These are phyloP conservation scores for Candida peoriensis DNA, from an alignment of 805 yeast genomes.

Conservation along the genomic window DNA sequence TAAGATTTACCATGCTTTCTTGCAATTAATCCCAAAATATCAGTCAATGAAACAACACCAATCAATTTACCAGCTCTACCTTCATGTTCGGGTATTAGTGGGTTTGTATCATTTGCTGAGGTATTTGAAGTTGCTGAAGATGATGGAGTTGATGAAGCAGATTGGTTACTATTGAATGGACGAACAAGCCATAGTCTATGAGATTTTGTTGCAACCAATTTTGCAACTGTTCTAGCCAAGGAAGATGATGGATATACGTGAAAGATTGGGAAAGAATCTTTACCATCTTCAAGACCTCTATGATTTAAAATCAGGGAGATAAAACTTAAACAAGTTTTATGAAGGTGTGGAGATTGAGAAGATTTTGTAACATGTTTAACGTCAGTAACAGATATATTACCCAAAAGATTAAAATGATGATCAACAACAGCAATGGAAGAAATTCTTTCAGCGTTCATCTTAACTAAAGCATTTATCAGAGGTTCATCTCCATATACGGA, in stretches of 20 bases:
- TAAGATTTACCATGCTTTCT: slow-evolving; percentile 55
- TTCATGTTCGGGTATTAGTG: slow-evolving; percentile 30
- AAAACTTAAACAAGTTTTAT: slow-evolving; percentile 82
- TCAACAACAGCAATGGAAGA: slow-evolving; percentile 94
- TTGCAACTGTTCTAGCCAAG: slow-evolving; percentile 85
- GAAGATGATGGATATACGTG: slow-evolving; percentile 80
- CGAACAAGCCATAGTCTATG: slow-evolving; percentile 87
- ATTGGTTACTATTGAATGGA: slow-evolving; percentile 33
- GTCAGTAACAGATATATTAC: slow-evolving; percentile 93
- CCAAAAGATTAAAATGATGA: slow-evolving; percentile 65
- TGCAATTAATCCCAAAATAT: slow-evolving; percentile 78
- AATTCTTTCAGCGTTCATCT: slow-evolving; percentile 80
- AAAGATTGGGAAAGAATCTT: slow-evolving; percentile 95
- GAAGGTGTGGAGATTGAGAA: slow-evolving; percentile 77
- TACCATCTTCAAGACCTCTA: slow-evolving; percentile 90
- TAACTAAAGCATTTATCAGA: slow-evolving; percentile 78
- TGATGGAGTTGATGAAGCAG: slow-evolving; percentile 17
- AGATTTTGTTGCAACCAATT: slow-evolving; percentile 89
- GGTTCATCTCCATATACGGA: slow-evolving; percentile 84
- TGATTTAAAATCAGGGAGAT: slow-evolving; percentile 79
- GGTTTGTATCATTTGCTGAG: slow-evolving; percentile 19
- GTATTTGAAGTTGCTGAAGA: slow-evolving; percentile 22
- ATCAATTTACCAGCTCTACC: slow-evolving; percentile 75
- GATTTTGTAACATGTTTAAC: slow-evolving; percentile 84
- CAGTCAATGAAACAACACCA: slow-evolving; percentile 92